Evolutionary conservation across 1,284 basidiomycete genomes (phyloP).

Genomic region (Tremellales sp.): DNA sequence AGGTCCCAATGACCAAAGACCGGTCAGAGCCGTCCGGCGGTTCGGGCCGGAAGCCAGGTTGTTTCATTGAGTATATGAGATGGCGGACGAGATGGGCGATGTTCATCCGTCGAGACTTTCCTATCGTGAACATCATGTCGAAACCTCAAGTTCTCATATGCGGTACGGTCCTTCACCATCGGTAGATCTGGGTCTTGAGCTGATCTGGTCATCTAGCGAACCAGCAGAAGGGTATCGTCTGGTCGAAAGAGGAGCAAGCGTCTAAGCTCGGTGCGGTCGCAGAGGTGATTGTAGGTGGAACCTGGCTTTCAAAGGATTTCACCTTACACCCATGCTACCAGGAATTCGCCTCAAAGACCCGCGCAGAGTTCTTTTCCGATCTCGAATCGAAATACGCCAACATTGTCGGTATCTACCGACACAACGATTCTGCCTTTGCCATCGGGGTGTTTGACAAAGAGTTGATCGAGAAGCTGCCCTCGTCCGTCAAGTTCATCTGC

Average conservation of each 20-base stretch:
- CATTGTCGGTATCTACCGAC: slow-evolving; percentile 72
- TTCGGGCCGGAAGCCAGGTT: too few species aligned
- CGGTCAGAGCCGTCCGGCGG: too few species aligned
- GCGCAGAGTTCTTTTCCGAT: slow-evolving; percentile 22
- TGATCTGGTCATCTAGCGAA: slow-evolving; percentile 23
- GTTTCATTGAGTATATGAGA: too few species aligned
- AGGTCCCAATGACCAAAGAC: too few species aligned
- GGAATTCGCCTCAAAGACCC: too few species aligned
- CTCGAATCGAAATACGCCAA: slow-evolving; percentile 60
- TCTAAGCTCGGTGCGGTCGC: slow-evolving; percentile 64
- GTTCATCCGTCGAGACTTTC: too few species aligned
- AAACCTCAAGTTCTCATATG: slow-evolving; percentile 48
- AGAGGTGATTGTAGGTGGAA: slow-evolving; percentile 71
- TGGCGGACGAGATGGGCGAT: too few species aligned
- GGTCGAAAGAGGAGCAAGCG: slow-evolving; percentile 72
- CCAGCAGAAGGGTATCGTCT: slow-evolving; percentile 56
- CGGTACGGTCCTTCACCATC: slow-evolving; percentile 29
- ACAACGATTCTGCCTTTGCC: slow-evolving; percentile 43
- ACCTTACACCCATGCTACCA: too few species aligned
- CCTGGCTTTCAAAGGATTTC: too few species aligned
- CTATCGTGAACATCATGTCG: slow-evolving; percentile 36
- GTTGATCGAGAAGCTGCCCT: slow-evolving; percentile 64
- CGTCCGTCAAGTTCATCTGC: slow-evolving; percentile 74
- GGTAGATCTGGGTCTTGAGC: not conserved
- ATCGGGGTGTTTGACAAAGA: slow-evolving; percentile 78